These are phyloP conservation scores for Talaromyces albobiverticillius DNA, from an alignment of 2,329 filamentous ascomycete species.

Conservation along the genomic window DNA sequence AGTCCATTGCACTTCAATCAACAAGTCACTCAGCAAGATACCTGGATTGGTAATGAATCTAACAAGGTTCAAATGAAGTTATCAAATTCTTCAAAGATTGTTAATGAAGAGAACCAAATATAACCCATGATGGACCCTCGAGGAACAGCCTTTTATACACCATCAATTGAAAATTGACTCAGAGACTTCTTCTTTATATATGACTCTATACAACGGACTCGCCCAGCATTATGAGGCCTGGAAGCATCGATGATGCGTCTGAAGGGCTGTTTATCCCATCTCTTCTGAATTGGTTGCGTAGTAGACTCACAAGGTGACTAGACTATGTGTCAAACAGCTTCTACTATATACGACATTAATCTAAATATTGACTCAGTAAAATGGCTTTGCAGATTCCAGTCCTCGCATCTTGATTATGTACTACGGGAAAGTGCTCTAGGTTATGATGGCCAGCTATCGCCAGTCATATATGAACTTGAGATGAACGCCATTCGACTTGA, in stretches of 20 bases:
- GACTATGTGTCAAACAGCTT: background rate
- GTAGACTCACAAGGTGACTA: background rate
- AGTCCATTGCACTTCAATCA: background rate
- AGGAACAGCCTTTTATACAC: background rate
- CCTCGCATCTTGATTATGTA: background rate
- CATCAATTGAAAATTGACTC: background rate
- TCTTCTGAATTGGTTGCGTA: background rate
- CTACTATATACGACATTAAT: background rate
- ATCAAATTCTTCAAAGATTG: background rate
- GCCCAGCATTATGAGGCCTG: too few relatives aligned
- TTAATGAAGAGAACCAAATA: background rate
- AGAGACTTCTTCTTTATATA: background rate
- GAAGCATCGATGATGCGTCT: background rate
- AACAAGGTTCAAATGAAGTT: background rate
- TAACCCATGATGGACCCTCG: background rate
- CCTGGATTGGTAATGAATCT: background rate
- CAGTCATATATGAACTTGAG: too few relatives aligned
- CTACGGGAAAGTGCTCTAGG: background rate
- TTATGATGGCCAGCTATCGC: too few relatives aligned
- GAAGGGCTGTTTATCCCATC: background rate
- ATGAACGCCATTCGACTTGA: too few relatives aligned
- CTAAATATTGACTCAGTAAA: background rate
- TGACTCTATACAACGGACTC: background rate
- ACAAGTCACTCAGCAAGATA: background rate
- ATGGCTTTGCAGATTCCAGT: background rate